Base-by-base conservation (phyloP, 208 protist species). In the Leishmania lainsoni region DNA sequence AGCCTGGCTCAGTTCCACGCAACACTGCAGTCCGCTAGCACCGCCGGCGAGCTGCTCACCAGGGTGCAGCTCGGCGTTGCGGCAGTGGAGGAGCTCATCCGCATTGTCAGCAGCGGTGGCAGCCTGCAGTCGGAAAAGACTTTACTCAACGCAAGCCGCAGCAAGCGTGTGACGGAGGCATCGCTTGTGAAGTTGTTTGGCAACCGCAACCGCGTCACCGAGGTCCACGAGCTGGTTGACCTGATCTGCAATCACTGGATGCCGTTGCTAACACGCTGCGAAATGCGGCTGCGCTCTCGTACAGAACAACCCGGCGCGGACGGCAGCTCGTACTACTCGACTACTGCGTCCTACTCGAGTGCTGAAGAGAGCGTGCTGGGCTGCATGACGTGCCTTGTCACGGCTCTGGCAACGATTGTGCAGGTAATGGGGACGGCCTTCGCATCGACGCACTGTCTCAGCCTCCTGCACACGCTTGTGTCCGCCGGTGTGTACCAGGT, bases 101-200 rank as follows among this genome's bases (percentile, higher is more conserved):
- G 94, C 68, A 96, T 96, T 71, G 87, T 98, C 70, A 87, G 86
- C 63, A 94, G 93, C 75, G 94, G 94, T 79, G 93, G 94, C 74
- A 97, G 94, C 82, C 84, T 89, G 54, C 90, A 95, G 86, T 92
- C 94, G 63, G 94, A 97, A 89, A 92, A 91, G 86, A 96, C 94
- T 63, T 83, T 97, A 59, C 83, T 95, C 42, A 96, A 97, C 74
- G 86, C 90, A 14, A 87, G 93, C 73, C 94, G 94, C 75, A 87
- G 88, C 66, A 81, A 86, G 72, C 85, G 89, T 42, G 90, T 97
- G 51, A 95, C 92, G 39, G 92, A 94, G 79, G 90, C 91, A 42
- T 81, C 75, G 65, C 83, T 97, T 76, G 83, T 87, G 49, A 97
- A 95, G 84, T 79, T 96, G 12, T 96, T 96, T 76, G 94, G 94